These are phyloP conservation scores for Cetraspora pellucida DNA, from an alignment of 192 early-diverging fungal genomes.

Conservation along the genomic window DNA sequence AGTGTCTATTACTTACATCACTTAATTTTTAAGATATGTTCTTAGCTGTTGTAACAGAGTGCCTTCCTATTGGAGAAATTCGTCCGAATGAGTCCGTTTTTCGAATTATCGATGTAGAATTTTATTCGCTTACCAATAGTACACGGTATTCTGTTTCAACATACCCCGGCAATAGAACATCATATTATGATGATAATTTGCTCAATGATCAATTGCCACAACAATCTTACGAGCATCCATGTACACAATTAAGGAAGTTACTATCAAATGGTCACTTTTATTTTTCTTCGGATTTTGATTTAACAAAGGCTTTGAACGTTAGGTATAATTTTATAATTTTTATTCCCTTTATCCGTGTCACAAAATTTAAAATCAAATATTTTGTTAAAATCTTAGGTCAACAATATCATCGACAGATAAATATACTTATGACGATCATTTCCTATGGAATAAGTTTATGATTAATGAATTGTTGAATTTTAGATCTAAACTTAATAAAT, in stretches of 20 bases:
- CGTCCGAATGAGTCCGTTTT: slow-evolving; percentile 65
- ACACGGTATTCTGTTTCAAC: slow-evolving; percentile 67
- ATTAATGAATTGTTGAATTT: slow-evolving; percentile 79
- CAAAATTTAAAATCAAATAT: background rate
- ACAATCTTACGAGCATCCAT: slow-evolving; percentile 68
- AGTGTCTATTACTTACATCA: slow-evolving; percentile 9
- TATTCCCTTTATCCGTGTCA: too few species aligned
- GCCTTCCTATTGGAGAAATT: slow-evolving; percentile 62
- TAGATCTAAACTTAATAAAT: slow-evolving; percentile 70
- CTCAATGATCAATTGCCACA: slow-evolving; percentile 38
- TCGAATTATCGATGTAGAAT: slow-evolving; percentile 70
- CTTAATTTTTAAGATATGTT: slow-evolving; percentile 60
- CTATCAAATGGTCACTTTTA: slow-evolving; percentile 90
- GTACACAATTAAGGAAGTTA: slow-evolving; percentile 71
- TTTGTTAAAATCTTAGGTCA: slow-evolving; percentile 44
- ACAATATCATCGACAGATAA: slow-evolving; percentile 54
- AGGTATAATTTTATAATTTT: slow-evolving; percentile 45
- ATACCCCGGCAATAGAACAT: slow-evolving; percentile 41
- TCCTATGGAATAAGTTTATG: slow-evolving; percentile 92
- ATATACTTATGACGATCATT: slow-evolving; percentile 66
- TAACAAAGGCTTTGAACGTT: slow-evolving; percentile 79
- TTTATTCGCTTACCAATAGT: slow-evolving; percentile 75
- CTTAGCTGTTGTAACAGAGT: slow-evolving; percentile 68
- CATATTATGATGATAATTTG: slow-evolving; percentile 45
- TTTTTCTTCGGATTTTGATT: slow-evolving; percentile 86